Evolutionary conservation across 352 stramenopile species (phyloP).

Genomic region (Peronospora belbahrii): DNA sequence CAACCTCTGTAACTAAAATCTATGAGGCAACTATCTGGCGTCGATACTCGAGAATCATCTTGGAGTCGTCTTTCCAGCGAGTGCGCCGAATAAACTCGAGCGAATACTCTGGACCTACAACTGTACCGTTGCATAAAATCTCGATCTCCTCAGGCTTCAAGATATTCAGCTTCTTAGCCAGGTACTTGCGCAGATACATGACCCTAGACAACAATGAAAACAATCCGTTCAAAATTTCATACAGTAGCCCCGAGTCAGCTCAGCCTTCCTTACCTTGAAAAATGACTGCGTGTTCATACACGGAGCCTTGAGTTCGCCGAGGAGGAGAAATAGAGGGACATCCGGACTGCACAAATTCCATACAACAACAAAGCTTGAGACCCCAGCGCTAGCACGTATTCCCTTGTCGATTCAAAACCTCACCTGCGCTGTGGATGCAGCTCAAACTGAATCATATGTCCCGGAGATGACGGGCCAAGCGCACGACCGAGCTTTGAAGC

Average conservation of each 20-base stretch:
- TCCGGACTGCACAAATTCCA: slow-evolving; percentile 18
- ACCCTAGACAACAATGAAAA: slow-evolving; percentile 21
- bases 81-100: slow-evolving; percentile 62
- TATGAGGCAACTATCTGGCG: slow-evolving; percentile 25
- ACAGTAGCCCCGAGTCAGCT: too few species aligned
- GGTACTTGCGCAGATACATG: slow-evolving; percentile 51
- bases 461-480: slow-evolving; percentile 22
- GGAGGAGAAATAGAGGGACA: slow-evolving; percentile 35
- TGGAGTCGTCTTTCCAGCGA: slow-evolving; percentile 37
- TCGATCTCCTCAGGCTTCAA: slow-evolving; percentile 42
- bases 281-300: slow-evolving; percentile 36
- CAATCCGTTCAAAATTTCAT: too few species aligned
- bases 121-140: slow-evolving; percentile 39
- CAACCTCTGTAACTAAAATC: neutral
- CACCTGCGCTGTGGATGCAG: slow-evolving; percentile 36
- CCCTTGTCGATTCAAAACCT: slow-evolving; percentile 1
- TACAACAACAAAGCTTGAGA: neutral
- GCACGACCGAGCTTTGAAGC: slow-evolving; percentile 13
- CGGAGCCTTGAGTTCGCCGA: slow-evolving; percentile 24
- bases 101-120: slow-evolving; percentile 51
- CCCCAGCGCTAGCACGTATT: neutral
- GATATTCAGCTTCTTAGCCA: slow-evolving; percentile 38
- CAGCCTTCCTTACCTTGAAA: slow-evolving; percentile 28
- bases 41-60: slow-evolving; percentile 55
- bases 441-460: slow-evolving; percentile 38